phyloP scores from a whole-genome alignment of 2,329 filamentous ascomycete genomes.

The Claviceps maximensis region DNA sequence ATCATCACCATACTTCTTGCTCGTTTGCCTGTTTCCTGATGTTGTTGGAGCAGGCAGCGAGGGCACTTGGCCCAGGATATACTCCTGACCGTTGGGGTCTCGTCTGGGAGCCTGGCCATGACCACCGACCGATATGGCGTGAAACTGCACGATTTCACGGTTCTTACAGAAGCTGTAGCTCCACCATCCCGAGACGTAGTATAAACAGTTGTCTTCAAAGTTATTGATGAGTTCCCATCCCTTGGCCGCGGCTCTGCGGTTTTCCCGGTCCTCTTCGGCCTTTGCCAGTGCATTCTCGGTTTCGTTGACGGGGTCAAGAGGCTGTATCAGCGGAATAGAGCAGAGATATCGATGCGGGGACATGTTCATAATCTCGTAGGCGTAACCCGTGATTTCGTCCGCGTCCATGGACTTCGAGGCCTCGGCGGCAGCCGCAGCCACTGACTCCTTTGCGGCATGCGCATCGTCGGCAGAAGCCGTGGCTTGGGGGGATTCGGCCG shows the following conservation, averaged over 20 bases:
- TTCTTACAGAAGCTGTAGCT: conserved; percentile 92
- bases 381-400: conserved; percentile 15
- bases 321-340: conserved; percentile 59
- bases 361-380: conserved; percentile 64
- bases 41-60: conserved; percentile 18
- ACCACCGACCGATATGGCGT: conserved; percentile 56
- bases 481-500: conserved; percentile 26
- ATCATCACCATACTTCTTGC: conserved; percentile 8
- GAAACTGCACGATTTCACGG: conserved; percentile 77
- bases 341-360: conserved; percentile 67
- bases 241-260: conserved; percentile 59
- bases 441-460: neutral
- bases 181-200: conserved; percentile 81
- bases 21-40: conserved; percentile 6
- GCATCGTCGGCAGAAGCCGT: conserved; percentile 21
- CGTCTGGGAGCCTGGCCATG: conserved; percentile 62
- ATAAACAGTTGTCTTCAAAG: conserved; percentile 74
- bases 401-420: conserved; percentile 15
- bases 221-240: conserved; percentile 70
- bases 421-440: neutral
- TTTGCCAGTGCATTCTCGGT: conserved; percentile 54
- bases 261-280: conserved; percentile 67
- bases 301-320: conserved; percentile 43
- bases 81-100: conserved; percentile 64
- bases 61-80: conserved; percentile 52